These are phyloP conservation scores for Arachnomyces sp. DNA, from an alignment of 2,329 filamentous ascomycete species.

Conservation along the genomic window DNA sequence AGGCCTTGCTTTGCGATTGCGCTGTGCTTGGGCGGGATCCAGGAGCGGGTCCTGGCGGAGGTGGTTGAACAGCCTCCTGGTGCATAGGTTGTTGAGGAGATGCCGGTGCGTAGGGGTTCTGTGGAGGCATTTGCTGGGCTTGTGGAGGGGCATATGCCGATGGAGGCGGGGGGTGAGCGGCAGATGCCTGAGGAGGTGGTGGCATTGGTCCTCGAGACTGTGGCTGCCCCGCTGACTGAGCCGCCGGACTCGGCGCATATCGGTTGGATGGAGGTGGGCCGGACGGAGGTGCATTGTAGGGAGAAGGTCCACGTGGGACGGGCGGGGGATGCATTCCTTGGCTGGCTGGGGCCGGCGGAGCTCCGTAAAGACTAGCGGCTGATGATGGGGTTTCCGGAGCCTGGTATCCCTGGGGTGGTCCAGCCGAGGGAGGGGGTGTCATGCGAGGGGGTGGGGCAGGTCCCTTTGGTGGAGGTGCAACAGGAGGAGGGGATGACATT, in stretches of 20 bases:
- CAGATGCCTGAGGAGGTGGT: conserved; percentile 36
- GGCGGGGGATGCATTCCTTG: conserved; percentile 41
- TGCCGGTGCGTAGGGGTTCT: conserved; percentile 38
- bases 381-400: conserved; percentile 47
- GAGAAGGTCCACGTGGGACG: conserved; percentile 68
- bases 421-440: conserved; percentile 59
- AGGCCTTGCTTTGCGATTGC: conserved; percentile 42
- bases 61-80: conserved; percentile 28
- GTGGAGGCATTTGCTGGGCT: conserved; percentile 27
- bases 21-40: conserved; percentile 41
- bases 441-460: conserved; percentile 58
- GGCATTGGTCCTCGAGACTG: conserved; percentile 43
- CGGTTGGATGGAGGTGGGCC: conserved; percentile 63
- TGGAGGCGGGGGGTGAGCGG: conserved; percentile 36
- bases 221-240: conserved; percentile 44
- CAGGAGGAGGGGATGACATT: conserved; percentile 49
- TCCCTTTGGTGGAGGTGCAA: conserved; percentile 79
- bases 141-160: conserved; percentile 56
- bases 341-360: conserved; percentile 37
- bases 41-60: conserved; percentile 32
- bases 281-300: conserved; percentile 74
- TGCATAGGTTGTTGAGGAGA: conserved; percentile 32
- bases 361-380: conserved; percentile 35
- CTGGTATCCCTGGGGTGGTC: conserved; percentile 46
- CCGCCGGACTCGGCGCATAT: conserved; percentile 62